Percentiles rank a stretch among this genome's conserved stretches.
phyloP scores from a whole-genome alignment of 1,284 basidiomycete species.

The Sanghuangporus sanghuang region DNA sequence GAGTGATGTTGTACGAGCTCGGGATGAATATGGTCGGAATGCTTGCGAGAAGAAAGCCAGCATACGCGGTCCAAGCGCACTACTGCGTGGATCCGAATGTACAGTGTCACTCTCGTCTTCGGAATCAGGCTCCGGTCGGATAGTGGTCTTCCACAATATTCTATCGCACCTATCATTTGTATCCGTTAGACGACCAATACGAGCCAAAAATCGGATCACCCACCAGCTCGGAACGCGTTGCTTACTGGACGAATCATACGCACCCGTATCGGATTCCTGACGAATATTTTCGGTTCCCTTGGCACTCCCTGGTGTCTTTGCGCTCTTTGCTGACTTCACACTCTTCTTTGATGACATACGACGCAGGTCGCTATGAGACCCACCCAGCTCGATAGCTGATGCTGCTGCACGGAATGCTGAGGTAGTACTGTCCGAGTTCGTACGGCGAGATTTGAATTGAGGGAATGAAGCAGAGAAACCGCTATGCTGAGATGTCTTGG shows the following conservation, averaged over 20 bases:
- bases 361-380: background rate
- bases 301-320: background rate
- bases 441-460: background rate
- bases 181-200: background rate
- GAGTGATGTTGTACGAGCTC: slow-evolving; percentile 6
- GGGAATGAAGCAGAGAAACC: slow-evolving; percentile 5
- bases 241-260: slow-evolving; percentile 75
- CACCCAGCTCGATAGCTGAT: slow-evolving; percentile 14
- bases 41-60: slow-evolving; percentile 10
- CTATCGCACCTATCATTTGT: slow-evolving; percentile 56
- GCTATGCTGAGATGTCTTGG: background rate
- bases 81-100: background rate
- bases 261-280: slow-evolving; percentile 46
- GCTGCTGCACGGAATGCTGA: slow-evolving; percentile 5
- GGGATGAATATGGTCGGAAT: slow-evolving; percentile 7
- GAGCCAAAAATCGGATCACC: slow-evolving; percentile 20
- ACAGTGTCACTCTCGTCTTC: slow-evolving; percentile 30
- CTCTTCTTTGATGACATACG: slow-evolving; percentile 9
- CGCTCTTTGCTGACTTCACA: slow-evolving; percentile 7
- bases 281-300: slow-evolving; percentile 28
- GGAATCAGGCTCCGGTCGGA: slow-evolving; percentile 40
- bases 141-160: slow-evolving; percentile 72
- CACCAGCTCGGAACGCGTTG: slow-evolving; percentile 80
- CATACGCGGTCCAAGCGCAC: slow-evolving; percentile 14
- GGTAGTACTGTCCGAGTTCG: background rate